phyloP scores from a whole-genome alignment of 371 early-diverging fungal species.

The Rhizopus stolonifer region DNA sequence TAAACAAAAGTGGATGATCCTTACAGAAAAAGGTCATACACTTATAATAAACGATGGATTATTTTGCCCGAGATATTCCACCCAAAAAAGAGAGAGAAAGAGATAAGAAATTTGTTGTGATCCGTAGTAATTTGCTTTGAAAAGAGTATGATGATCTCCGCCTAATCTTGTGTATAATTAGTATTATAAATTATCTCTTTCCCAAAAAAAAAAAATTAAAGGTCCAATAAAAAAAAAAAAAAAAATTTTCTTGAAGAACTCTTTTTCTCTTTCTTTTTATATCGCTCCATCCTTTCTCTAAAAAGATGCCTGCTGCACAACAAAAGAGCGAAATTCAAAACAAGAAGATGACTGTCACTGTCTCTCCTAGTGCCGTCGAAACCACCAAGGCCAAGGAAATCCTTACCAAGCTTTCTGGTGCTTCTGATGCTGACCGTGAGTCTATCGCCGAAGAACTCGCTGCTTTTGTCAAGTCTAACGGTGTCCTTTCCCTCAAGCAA shows the following conservation, averaged over 20 bases:
- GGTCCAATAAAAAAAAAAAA: not conserved
- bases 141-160: not conserved
- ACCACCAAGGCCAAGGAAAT: conserved; percentile 43
- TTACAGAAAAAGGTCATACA: too few relatives aligned
- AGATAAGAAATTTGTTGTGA: not conserved
- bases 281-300: conserved; percentile 4
- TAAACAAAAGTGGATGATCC: not conserved
- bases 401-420: conserved; percentile 49
- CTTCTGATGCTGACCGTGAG: conserved; percentile 59
- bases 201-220: not conserved
- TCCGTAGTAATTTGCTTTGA: too few relatives aligned
- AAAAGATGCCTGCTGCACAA: conserved; percentile 5
- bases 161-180: not conserved
- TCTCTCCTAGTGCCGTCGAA: conserved; percentile 35
- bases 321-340: conserved; percentile 38
- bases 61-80: not conserved
- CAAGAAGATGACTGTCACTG: conserved; percentile 42
- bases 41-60: too few relatives aligned
- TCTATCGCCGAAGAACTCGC: conserved; percentile 56
- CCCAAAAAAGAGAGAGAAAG: not conserved
- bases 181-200: conserved; percentile 3
- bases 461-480: conserved; percentile 48
- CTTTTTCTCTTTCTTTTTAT: not conserved
- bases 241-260: not conserved
- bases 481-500: conserved; percentile 58